These are phyloP conservation scores for Paramyrothecium sp. DNA, from an alignment of 2,329 filamentous ascomycete genomes.

Conservation along the genomic window DNA sequence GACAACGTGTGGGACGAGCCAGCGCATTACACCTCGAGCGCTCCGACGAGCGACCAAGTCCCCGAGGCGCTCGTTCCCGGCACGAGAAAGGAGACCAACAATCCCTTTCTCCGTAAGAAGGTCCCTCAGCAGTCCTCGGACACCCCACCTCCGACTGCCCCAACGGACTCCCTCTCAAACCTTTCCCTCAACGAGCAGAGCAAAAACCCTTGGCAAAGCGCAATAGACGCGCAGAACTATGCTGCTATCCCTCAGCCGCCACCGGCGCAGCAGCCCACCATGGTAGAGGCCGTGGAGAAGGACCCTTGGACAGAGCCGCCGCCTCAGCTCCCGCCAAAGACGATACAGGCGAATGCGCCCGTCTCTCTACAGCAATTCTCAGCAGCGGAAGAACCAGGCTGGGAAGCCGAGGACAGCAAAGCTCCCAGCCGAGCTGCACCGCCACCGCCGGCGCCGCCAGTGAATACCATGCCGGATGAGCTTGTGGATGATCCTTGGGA, in stretches of 20 bases:
- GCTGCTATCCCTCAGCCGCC: slow-evolving; percentile 1
- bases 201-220: slow-evolving; percentile 32
- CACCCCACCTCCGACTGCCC: slow-evolving; percentile 17
- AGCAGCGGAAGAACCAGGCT: slow-evolving; percentile 33
- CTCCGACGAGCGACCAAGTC: slow-evolving; percentile 14
- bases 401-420: slow-evolving; percentile 34
- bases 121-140: slow-evolving; percentile 21
- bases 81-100: slow-evolving; percentile 39
- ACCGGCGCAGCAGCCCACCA: slow-evolving; percentile 11
- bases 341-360: slow-evolving; percentile 28
- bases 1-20: slow-evolving; percentile 30
- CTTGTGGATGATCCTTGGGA: slow-evolving; percentile 48
- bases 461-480: slow-evolving; percentile 28
- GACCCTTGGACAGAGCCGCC: slow-evolving; percentile 25
- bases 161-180: slow-evolving; percentile 36
- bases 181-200: slow-evolving; percentile 39
- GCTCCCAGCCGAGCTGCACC: slow-evolving; percentile 5
- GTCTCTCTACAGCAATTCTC: slow-evolving; percentile 30
- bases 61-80: slow-evolving; percentile 33
- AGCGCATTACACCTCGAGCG: slow-evolving; percentile 13
- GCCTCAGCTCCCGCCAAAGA: slow-evolving; percentile 21
- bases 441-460: slow-evolving; percentile 4
- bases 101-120: slow-evolving; percentile 53
- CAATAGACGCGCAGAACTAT: slow-evolving; percentile 18
- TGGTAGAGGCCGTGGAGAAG: slow-evolving; percentile 23